A percentile compares a stretch with the other conserved stretches of the same genome.
Conservation (phyloP, 805 yeast genomes). For the Nakazawaea anatomiae region DNA sequence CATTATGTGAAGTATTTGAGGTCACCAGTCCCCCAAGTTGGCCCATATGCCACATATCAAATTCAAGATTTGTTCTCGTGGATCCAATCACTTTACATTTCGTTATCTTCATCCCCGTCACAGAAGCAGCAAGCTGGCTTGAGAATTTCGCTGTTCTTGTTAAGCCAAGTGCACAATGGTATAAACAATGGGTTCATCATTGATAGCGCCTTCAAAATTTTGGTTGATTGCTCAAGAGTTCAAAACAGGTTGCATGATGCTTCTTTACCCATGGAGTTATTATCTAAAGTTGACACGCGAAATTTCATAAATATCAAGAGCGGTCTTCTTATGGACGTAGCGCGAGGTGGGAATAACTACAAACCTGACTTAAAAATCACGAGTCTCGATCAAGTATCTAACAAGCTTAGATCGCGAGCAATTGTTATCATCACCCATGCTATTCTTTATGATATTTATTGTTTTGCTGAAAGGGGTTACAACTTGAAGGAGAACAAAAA, state of each 20-base stretch:
- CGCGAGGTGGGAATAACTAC: conserved; percentile 2
- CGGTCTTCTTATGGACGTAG: conserved; percentile 18
- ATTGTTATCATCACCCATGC: conserved; percentile 33
- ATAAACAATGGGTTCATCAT: conserved; percentile 19
- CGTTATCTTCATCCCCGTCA: conserved; percentile 33
- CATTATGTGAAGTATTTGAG: conserved; percentile 33
- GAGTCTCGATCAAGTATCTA: background rate
- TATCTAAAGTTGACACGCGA: conserved; percentile 42
- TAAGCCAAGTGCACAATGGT: conserved; percentile 23
- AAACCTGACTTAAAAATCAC: background rate
- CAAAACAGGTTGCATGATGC: conserved; percentile 16
- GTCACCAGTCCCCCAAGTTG: conserved; percentile 20
- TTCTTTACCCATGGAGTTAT: conserved; percentile 28
- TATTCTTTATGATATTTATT: conserved; percentile 40
- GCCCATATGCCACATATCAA: conserved; percentile 23
- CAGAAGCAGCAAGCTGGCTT: conserved; percentile 49
- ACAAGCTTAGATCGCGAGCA: conserved; percentile 14
- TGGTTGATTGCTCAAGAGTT: conserved; percentile 6
- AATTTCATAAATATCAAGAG: conserved; percentile 40
- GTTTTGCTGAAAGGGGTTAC: conserved; percentile 33
- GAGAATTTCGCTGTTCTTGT: conserved; percentile 42
- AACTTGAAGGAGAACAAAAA: conserved; percentile 16
- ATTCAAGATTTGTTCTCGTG: conserved; percentile 38
- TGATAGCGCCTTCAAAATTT: conserved; percentile 18
- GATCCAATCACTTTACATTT: conserved; percentile 23